These are phyloP conservation scores for Cantharellus anzutake DNA, from an alignment of 768 basidiomycete genomes.

Conservation along the genomic window DNA sequence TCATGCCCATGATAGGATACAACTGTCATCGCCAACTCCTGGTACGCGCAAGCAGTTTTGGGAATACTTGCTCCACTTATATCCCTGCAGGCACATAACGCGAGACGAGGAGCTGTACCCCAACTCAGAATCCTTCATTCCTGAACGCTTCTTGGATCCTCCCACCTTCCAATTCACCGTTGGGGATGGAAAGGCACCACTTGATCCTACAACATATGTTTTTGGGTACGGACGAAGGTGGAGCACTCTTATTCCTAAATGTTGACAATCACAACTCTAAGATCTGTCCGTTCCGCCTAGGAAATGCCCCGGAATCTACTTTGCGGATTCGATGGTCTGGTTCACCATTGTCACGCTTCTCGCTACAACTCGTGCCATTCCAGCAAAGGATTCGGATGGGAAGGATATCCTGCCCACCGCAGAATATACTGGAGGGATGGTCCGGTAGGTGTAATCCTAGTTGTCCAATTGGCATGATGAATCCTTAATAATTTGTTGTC, in stretches of 20 bases:
- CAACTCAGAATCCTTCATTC: not conserved
- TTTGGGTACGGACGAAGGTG: not conserved
- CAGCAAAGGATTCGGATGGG: conserved; percentile 7
- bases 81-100: not conserved
- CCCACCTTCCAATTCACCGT: too few relatives aligned
- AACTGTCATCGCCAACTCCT: too few relatives aligned
- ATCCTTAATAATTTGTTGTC: too few relatives aligned
- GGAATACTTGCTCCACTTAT: too few relatives aligned
- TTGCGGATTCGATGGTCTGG: not conserved
- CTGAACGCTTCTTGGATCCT: not conserved
- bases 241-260: not conserved
- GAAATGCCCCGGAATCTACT: not conserved
- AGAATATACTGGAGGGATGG: not conserved
- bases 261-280: too few relatives aligned
- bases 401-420: conserved; percentile 9
- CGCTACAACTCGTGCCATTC: not conserved
- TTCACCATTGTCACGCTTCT: not conserved
- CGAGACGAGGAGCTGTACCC: conserved; percentile 2
- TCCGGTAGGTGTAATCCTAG: too few relatives aligned
- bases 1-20: too few relatives aligned
- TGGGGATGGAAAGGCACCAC: not conserved
- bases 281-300: not conserved
- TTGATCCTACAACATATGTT: not conserved
- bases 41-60: too few relatives aligned
- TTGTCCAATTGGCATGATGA: too few relatives aligned